Evolutionary conservation across 352 stramenopile genomes (phyloP).

Genomic region (Phytophthora constricta): DNA sequence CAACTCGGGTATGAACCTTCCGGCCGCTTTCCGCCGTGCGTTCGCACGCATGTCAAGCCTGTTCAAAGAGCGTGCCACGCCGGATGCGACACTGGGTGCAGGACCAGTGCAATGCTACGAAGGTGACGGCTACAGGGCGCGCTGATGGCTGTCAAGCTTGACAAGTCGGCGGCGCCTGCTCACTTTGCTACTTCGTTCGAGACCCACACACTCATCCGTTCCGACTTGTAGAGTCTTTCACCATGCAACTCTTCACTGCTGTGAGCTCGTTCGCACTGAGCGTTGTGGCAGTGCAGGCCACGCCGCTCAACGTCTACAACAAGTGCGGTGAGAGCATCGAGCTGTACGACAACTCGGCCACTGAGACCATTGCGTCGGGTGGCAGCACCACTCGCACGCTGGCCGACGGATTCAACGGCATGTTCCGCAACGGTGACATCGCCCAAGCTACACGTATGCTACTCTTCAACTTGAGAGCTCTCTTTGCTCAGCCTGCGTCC

Average conservation of each 20-base stretch:
- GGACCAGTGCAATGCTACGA: constrained; percentile 24
- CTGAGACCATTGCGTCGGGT: constrained; percentile 44
- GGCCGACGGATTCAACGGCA: constrained; percentile 48
- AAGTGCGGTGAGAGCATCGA: constrained; percentile 51
- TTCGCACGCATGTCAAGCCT: constrained; percentile 21
- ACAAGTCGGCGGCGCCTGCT: background rate
- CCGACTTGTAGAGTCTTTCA: background rate
- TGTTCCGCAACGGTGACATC: constrained; percentile 63
- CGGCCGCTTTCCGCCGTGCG: constrained; percentile 14
- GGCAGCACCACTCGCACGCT: constrained; percentile 44
- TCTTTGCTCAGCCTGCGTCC: too few species aligned
- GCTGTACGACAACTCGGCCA: constrained; percentile 64
- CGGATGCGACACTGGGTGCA: constrained; percentile 25
- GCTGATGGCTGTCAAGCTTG: constrained; percentile 7
- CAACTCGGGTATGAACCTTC: constrained; percentile 28
- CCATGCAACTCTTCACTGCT: constrained; percentile 18
- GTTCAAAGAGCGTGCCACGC: constrained; percentile 33
- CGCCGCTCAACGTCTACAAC: constrained; percentile 60
- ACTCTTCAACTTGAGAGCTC: background rate
- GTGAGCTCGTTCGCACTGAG: constrained; percentile 16
- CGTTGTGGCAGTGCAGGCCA: constrained; percentile 24
- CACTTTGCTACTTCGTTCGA: constrained; percentile 23
- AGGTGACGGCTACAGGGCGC: background rate
- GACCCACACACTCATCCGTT: background rate
- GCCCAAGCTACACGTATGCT: constrained; percentile 49